Percentiles rank a stretch among this genome's conserved stretches.
These are phyloP conservation scores for Coemansia aciculifera DNA, from an alignment of 192 early-diverging fungal species.

Conservation along the genomic window DNA sequence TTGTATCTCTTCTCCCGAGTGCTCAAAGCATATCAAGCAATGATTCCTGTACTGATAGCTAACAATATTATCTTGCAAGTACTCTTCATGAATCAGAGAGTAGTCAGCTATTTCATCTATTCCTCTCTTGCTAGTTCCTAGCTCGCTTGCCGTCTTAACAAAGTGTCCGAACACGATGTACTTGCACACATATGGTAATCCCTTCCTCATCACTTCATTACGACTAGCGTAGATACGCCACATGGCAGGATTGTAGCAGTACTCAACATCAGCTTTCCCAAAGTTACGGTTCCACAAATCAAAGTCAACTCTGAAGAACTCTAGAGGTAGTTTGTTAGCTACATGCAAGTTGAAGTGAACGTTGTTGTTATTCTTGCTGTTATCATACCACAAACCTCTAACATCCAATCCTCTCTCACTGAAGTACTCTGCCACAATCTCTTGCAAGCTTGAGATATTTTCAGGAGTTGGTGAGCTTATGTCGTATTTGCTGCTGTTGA, in stretches of 20 bases:
- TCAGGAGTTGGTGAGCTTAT: neutral
- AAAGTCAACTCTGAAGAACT: neutral
- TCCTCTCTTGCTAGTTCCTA: neutral
- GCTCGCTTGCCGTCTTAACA: neutral
- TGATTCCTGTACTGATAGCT: neutral
- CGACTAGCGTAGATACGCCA: neutral
- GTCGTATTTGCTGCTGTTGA: neutral
- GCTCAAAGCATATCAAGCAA: neutral
- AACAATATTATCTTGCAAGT: neutral
- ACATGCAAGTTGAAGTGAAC: neutral
- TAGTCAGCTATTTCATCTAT: neutral
- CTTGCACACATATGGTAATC: conserved; percentile 1
- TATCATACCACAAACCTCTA: neutral
- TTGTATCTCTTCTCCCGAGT: neutral
- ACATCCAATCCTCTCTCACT: neutral
- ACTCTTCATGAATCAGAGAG: neutral
- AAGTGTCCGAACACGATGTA: neutral
- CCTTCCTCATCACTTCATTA: neutral
- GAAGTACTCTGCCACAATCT: neutral
- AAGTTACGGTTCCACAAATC: neutral
- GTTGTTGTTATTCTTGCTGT: neutral
- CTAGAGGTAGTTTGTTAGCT: neutral
- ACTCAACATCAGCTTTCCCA: neutral
- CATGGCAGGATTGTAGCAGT: neutral
- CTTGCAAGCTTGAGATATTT: neutral